A percentile compares a stretch with the other conserved stretches of the same genome.
Evolutionary conservation across 208 protist species (phyloP).

Genomic region (Crithidia bombi): DNA sequence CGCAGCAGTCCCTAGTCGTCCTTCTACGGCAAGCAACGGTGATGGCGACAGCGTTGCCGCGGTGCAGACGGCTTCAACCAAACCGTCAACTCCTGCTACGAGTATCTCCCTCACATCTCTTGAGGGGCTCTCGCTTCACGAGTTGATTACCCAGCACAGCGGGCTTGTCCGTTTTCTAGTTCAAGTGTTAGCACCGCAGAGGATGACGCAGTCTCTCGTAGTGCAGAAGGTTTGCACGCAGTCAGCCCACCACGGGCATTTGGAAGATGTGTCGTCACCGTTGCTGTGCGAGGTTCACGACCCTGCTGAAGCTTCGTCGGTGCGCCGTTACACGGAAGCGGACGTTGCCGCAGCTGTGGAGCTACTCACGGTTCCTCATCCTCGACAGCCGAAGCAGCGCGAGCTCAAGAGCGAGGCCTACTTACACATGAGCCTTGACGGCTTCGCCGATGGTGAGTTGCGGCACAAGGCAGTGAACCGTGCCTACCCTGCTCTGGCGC

Average conservation of each 20-base stretch:
- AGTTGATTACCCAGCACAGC: constrained; percentile 16
- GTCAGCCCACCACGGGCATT: no score
- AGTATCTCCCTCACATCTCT: neutral
- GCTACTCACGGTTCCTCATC: constrained; percentile 21
- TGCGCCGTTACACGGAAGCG: constrained; percentile 19
- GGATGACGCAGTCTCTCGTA: constrained; percentile 7
- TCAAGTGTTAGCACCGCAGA: constrained; percentile 22
- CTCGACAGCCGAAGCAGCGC: constrained; percentile 25
- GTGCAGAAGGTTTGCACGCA: constrained; percentile 19
- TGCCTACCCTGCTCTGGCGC: constrained; percentile 45
- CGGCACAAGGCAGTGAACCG: constrained; percentile 59
- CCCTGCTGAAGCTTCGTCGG: neutral
- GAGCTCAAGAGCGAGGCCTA: constrained; percentile 61
- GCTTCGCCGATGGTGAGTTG: constrained; percentile 43
- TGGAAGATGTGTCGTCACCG: no score
- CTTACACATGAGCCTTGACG: constrained; percentile 53
- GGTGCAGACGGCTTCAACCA: no score
- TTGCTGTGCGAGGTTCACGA: constrained; percentile 6
- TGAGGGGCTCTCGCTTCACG: constrained; percentile 1
- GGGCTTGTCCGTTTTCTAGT: constrained; percentile 29
- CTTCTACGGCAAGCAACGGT: neutral
- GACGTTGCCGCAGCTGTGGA: constrained; percentile 24
- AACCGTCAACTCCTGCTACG: neutral
- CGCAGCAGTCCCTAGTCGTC: neutral
- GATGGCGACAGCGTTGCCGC: no score